Evolutionary conservation across 2,329 filamentous ascomycete genomes (phyloP).

Genomic region (Ceratocystis destructans): DNA sequence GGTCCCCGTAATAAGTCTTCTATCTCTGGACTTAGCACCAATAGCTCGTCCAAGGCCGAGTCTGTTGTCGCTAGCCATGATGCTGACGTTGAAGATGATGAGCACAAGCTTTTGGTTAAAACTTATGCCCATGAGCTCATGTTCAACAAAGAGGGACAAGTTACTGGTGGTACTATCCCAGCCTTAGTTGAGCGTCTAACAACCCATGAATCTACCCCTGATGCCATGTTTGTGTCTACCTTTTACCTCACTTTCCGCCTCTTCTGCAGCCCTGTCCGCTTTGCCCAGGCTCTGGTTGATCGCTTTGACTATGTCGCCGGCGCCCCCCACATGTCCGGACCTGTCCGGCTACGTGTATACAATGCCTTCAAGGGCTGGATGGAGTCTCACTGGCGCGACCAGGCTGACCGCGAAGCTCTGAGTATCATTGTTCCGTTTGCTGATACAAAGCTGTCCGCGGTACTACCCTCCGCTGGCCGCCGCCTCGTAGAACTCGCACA

Average conservation of each 20-base stretch:
- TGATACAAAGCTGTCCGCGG: slow-evolving; percentile 50
- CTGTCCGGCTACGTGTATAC: slow-evolving; percentile 81
- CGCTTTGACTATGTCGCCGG: slow-evolving; percentile 86
- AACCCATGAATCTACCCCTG: slow-evolving; percentile 81
- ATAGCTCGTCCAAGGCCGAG: slow-evolving; percentile 39
- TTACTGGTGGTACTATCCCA: slow-evolving; percentile 81
- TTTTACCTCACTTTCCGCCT: slow-evolving; percentile 95
- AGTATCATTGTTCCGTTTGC: slow-evolving; percentile 69
- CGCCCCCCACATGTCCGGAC: slow-evolving; percentile 55
- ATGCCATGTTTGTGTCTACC: slow-evolving; percentile 79
- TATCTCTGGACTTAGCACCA: slow-evolving; percentile 52
- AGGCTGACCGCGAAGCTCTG: slow-evolving; percentile 64
- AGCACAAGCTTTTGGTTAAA: slow-evolving; percentile 75
- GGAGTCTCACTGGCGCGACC: slow-evolving; percentile 84
- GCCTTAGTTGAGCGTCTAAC: slow-evolving; percentile 91
- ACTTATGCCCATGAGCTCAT: slow-evolving; percentile 85
- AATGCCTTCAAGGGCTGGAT: slow-evolving; percentile 97
- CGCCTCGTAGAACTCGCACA: slow-evolving; percentile 67
- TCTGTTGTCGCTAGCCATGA: slow-evolving; percentile 33
- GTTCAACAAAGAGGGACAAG: slow-evolving; percentile 84
- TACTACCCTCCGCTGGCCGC: slow-evolving; percentile 63
- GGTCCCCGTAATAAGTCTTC: slow-evolving; percentile 47
- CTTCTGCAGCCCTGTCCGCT: slow-evolving; percentile 67
- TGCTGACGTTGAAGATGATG: slow-evolving; percentile 66
- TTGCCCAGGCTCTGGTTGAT: slow-evolving; percentile 73